Evolutionary conservation across 176 grass and related monocot genomes (phyloP), one percentile per base, ranked within the genome.

Genomic region (Carex cristatella): DNA sequence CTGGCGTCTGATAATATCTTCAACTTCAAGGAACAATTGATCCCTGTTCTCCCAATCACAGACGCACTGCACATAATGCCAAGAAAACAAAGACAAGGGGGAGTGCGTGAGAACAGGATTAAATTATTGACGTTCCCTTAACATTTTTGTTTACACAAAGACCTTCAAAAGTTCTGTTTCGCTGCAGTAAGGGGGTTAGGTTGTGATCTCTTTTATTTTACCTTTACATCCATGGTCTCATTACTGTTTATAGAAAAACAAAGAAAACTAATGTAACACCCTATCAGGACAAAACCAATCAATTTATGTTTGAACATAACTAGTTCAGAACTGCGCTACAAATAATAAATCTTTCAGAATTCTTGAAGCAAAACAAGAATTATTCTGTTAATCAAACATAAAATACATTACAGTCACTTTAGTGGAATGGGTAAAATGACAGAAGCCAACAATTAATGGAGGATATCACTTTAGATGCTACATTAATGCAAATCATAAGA

Each of bases 11-110:
- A 97, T 92, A 55, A 97, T 97, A 77, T 87, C 91, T 82, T 97
- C 91, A 73, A 97, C 91, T 54, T 97, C 94, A 69, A 60, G 64
- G 84, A 97, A 97, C 86, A 91, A 88, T 31, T 82, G 65, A 46
- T 90, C 90, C 64, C 91, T 87, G 23, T 94, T 92, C 74, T 97
- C 94, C 94, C 94, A 97, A 69, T 97, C 86, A 74, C 94, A 97
- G n/a, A 97, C 91, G 65, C 94, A 97, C 94, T 97, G 72, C 69
- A 93, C 19, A 32, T 4, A 80, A 81, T 73, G 33, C 76, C 32
- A 60, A 59, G 11, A 83, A 78, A 77, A 78, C 28, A 38, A 66
- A 69, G 49, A 46, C 23, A 67, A 27, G 42, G 18, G 40, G 14
- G 23, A 5, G 13, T 58, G 60, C 63, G 31, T 78, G 23, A 79